phyloP scores from a whole-genome alignment of 768 basidiomycete species.

The Albatrellus ellisii region DNA sequence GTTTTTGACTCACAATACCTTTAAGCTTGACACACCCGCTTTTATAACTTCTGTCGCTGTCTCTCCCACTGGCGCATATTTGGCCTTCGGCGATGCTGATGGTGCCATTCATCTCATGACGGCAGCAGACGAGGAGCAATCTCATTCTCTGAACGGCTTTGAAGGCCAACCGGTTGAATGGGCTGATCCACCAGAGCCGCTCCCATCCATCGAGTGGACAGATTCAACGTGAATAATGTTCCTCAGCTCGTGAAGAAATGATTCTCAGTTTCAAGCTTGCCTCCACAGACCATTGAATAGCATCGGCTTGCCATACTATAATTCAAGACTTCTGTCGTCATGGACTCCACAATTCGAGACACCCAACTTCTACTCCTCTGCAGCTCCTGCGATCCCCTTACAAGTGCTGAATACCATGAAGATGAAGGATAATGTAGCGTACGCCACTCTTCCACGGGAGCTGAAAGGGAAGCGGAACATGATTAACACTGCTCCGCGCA shows the following conservation, averaged over 20 bases:
- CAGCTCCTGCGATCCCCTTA: constrained; percentile 66
- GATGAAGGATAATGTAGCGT: constrained; percentile 80
- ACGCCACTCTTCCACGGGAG: constrained; percentile 80
- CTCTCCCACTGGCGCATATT: constrained; percentile 78
- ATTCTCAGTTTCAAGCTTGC: background rate
- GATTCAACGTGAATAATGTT: constrained; percentile 51
- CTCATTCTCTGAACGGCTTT: constrained; percentile 74
- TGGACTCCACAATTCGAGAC: constrained; percentile 44
- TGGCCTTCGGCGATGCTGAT: constrained; percentile 86
- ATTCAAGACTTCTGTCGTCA: constrained; percentile 57
- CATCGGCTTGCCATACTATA: constrained; percentile 83
- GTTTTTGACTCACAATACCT: background rate
- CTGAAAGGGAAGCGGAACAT: constrained; percentile 77
- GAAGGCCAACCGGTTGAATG: constrained; percentile 79
- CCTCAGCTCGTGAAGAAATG: background rate
- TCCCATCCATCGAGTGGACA: constrained; percentile 70
- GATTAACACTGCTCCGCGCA: constrained; percentile 36
- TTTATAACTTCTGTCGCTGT: constrained; percentile 72
- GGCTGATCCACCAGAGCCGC: constrained; percentile 58
- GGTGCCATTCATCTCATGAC: constrained; percentile 75
- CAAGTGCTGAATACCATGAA: constrained; percentile 71
- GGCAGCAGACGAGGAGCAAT: constrained; percentile 48
- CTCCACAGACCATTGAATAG: constrained; percentile 64
- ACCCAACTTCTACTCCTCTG: constrained; percentile 37
- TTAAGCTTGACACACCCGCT: constrained; percentile 54